phyloP scores from a whole-genome alignment of 208 protist genomes.

The Sergeia podlipaevii region DNA sequence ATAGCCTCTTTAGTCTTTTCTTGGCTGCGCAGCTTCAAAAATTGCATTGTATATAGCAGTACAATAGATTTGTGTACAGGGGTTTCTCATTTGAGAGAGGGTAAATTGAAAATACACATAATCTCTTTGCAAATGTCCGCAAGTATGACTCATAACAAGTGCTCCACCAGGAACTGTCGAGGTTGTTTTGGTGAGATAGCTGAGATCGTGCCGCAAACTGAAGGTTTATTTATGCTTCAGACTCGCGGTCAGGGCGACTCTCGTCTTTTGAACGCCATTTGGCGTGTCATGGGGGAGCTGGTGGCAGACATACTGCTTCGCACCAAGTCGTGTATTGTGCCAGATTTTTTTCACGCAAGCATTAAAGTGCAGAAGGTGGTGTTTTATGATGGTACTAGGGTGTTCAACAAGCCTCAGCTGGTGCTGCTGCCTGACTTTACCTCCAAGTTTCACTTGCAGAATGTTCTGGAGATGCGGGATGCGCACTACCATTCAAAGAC shows the following conservation, averaged over 20 bases:
- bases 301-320: slow-evolving; percentile 51
- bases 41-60: background rate
- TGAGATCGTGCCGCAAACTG: slow-evolving; percentile 41
- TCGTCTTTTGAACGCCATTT: slow-evolving; percentile 63
- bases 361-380: slow-evolving; percentile 64
- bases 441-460: slow-evolving; percentile 75
- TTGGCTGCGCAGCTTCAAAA: too few species aligned
- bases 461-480: slow-evolving; percentile 70
- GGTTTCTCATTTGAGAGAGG: background rate
- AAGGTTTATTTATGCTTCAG: slow-evolving; percentile 58
- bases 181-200: slow-evolving; percentile 81
- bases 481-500: slow-evolving; percentile 80
- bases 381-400: slow-evolving; percentile 37
- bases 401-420: slow-evolving; percentile 80
- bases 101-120: slow-evolving; percentile 1
- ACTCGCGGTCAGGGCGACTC: slow-evolving; percentile 46
- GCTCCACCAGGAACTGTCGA: slow-evolving; percentile 42
- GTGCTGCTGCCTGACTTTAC: slow-evolving; percentile 80
- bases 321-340: slow-evolving; percentile 60
- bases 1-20: too few species aligned
- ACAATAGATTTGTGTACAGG: background rate
- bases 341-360: slow-evolving; percentile 81
- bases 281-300: slow-evolving; percentile 57
- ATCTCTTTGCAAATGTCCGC: background rate
- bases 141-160: slow-evolving; percentile 7